A percentile compares a stretch with the other conserved stretches of the same genome.
phyloP scores from a whole-genome alignment of 176 grass and related monocot species.

The Phoenix dactylifera region DNA sequence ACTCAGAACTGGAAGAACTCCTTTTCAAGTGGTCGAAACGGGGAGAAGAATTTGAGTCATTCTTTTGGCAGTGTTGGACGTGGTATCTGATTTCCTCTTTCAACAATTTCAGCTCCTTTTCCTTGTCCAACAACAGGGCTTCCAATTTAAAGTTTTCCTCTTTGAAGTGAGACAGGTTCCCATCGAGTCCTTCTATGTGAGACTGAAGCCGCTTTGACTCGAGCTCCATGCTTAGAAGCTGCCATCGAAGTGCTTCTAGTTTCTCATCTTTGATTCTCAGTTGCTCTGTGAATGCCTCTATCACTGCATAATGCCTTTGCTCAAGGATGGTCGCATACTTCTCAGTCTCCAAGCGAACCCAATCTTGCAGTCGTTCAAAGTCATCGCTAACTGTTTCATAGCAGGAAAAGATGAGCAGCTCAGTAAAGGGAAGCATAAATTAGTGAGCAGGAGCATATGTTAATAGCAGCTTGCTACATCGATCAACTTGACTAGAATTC shows the following conservation, averaged over 20 bases:
- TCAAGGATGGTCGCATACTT: slow-evolving; percentile 60
- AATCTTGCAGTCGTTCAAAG: slow-evolving; percentile 55
- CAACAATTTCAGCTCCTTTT: slow-evolving; percentile 29
- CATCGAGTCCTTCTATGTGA: slow-evolving; percentile 52
- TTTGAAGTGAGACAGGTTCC: slow-evolving; percentile 31
- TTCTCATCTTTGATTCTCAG: slow-evolving; percentile 72
- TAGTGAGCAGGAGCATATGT: too few species aligned
- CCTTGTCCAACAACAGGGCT: slow-evolving; percentile 33
- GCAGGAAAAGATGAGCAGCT: neutral
- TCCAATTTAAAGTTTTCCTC: slow-evolving; percentile 33
- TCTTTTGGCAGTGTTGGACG: slow-evolving; percentile 1
- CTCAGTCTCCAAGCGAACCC: slow-evolving; percentile 61
- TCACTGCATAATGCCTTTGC: slow-evolving; percentile 44
- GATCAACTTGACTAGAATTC: too few species aligned
- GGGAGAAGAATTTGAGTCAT: neutral
- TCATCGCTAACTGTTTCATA: slow-evolving; percentile 33
- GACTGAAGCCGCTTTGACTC: slow-evolving; percentile 46
- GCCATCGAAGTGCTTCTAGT: slow-evolving; percentile 55
- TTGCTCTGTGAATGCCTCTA: slow-evolving; percentile 90
- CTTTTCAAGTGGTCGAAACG: too few species aligned
- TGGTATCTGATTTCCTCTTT: slow-evolving; percentile 31
- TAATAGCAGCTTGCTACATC: too few species aligned
- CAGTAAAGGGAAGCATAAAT: neutral
- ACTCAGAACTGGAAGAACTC: neutral
- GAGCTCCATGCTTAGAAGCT: slow-evolving; percentile 39